Conservation (phyloP, 2,329 filamentous ascomycete species). For the Aspergillus ibericus region DNA sequence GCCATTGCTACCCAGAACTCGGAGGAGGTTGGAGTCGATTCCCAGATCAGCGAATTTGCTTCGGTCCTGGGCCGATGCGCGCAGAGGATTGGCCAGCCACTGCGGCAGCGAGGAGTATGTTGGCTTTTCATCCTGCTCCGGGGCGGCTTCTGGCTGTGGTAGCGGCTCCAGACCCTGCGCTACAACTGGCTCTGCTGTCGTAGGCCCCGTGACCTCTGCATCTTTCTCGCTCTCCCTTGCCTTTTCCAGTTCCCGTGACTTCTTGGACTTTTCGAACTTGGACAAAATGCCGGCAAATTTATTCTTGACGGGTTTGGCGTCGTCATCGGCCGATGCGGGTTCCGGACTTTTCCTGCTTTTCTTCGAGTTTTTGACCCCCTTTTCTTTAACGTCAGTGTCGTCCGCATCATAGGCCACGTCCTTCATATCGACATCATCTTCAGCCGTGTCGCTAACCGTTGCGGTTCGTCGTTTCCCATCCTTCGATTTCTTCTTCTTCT, state of each 20-base stretch:
- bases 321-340: conserved; percentile 22
- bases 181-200: conserved; percentile 32
- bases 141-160: conserved; percentile 66
- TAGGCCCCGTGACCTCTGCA: conserved; percentile 5
- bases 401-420: conserved; percentile 5
- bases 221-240: conserved; percentile 15
- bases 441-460: conserved; percentile 13
- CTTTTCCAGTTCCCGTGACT: conserved; percentile 20
- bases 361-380: not conserved
- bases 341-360: conserved; percentile 8
- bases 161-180: conserved; percentile 70
- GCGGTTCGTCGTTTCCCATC: conserved; percentile 37
- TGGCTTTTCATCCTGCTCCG: conserved; percentile 58
- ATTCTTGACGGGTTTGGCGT: conserved; percentile 23
- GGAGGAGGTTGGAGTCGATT: conserved; percentile 60
- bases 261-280: conserved; percentile 42
- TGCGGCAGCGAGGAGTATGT: conserved; percentile 75
- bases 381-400: conserved; percentile 21
- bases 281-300: conserved; percentile 40
- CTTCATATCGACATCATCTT: conserved; percentile 30
- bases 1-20: conserved; percentile 65
- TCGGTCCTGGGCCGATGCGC: conserved; percentile 61
- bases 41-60: conserved; percentile 65
- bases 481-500: conserved; percentile 36
- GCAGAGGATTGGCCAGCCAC: conserved; percentile 78